Conservation (phyloP, 1,139 yeast genomes). For the Torulaspora globosa region DNA sequence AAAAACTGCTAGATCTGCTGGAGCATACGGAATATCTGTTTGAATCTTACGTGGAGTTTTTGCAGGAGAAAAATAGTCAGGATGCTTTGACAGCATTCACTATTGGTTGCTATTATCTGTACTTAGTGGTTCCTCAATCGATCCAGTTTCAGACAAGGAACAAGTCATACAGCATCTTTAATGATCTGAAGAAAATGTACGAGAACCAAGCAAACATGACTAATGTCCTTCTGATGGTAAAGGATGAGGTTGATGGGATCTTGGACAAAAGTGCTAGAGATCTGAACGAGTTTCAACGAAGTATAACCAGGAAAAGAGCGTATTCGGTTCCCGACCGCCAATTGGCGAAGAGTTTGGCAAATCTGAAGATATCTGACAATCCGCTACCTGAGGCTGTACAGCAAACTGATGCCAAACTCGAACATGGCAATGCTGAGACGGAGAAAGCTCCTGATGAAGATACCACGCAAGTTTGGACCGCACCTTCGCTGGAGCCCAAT, state of each 20-base stretch:
- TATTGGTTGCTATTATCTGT: constrained; percentile 39
- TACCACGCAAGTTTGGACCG: constrained; percentile 38
- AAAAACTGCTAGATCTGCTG: constrained; percentile 35
- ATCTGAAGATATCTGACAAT: constrained; percentile 6
- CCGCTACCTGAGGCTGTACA: constrained; percentile 1
- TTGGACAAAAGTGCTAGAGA: constrained; percentile 23
- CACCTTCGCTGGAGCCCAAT: constrained; percentile 39
- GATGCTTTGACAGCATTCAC: constrained; percentile 36
- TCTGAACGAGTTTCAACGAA: constrained; percentile 12
- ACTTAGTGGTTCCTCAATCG: constrained; percentile 39
- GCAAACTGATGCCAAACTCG: constrained; percentile 14
- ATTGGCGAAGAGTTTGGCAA: constrained; percentile 8
- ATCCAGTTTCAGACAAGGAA: constrained; percentile 41
- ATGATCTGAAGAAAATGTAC: constrained; percentile 36
- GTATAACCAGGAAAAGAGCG: constrained; percentile 26
- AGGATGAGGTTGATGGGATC: constrained; percentile 34
- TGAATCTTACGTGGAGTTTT: constrained; percentile 30
- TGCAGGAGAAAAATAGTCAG: constrained; percentile 18
- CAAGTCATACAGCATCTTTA: constrained; percentile 39
- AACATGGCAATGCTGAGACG: constrained; percentile 3
- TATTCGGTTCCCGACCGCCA: constrained; percentile 27
- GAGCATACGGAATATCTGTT: constrained; percentile 35
- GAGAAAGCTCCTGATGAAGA: constrained; percentile 11
- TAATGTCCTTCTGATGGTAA: constrained; percentile 37
- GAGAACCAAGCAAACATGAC: constrained; percentile 40